Percentiles rank a stretch among this genome's conserved stretches.
Conservation (phyloP, 805 yeast genomes). For the Priceomyces fermenticarens region DNA sequence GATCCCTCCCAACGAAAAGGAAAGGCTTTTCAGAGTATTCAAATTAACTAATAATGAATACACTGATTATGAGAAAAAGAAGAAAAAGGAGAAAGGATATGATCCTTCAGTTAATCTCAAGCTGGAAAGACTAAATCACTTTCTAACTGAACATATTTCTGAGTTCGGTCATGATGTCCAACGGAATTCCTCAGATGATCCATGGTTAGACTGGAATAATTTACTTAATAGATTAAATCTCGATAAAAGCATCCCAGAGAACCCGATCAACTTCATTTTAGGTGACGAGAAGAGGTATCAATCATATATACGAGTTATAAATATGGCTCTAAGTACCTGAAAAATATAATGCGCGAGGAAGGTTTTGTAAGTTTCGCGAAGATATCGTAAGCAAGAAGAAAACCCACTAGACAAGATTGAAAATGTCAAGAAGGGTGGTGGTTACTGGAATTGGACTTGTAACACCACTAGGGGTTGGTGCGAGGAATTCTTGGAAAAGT, state of each 20-base stretch:
- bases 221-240: slow-evolving; percentile 20
- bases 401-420: background rate
- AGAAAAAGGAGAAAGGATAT: slow-evolving; percentile 13
- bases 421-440: slow-evolving; percentile 61
- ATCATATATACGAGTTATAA: slow-evolving; percentile 17
- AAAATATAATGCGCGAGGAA: background rate
- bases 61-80: slow-evolving; percentile 22
- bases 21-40: slow-evolving; percentile 22
- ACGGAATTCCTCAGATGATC: background rate
- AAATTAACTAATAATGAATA: slow-evolving; percentile 27
- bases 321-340: background rate
- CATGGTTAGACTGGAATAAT: slow-evolving; percentile 27
- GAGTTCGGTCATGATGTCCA: background rate
- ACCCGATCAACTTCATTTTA: slow-evolving; percentile 32
- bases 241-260: slow-evolving; percentile 19
- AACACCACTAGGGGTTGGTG: slow-evolving; percentile 82
- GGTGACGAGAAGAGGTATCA: slow-evolving; percentile 39
- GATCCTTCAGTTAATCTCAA: slow-evolving; percentile 25
- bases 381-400: too few relatives aligned
- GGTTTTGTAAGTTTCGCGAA: background rate
- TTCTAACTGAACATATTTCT: slow-evolving; percentile 9
- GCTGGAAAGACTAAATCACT: slow-evolving; percentile 21
- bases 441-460: slow-evolving; percentile 89
- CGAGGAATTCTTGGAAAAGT: slow-evolving; percentile 49
- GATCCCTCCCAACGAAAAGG: slow-evolving; percentile 16